Evolutionary conservation across 352 stramenopile genomes (phyloP), one percentile per base, ranked within the genome.

Genomic region (Pythium rishiriense): DNA sequence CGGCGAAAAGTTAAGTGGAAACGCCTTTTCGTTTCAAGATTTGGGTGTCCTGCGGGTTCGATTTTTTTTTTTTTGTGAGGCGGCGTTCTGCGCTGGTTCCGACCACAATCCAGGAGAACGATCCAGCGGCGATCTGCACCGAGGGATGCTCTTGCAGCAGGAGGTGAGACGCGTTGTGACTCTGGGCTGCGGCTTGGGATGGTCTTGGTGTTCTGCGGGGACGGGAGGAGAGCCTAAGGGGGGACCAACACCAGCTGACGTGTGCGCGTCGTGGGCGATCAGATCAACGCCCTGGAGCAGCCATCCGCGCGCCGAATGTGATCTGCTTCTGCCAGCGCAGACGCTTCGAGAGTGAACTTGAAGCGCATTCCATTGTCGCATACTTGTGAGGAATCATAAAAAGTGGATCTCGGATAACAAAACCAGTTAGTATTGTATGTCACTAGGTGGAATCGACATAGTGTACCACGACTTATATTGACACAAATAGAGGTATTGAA

Each of bases 11-110:
- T n/a, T 47, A 33, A 58, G 11, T 46, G 31, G 29, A 46, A 58
- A 46, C 50, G 29, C 31, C 33, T 58, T 45, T 58, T 45, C 50
- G 50, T 58, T 58, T 58, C 45, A 33, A 51, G 25, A 10, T 58
- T 47, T 46, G n/a, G n/a, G n/a, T n/a, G 29, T 19, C 2, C 37
- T 17, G 37, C 2, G 3, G 37, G 37, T 43, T 43, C 10, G 37
- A 43, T 43, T 43, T 43, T 43, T 43, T 43, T 43, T 7, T 42
- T 14, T 7, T 43, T 12, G 19, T 3, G 17, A 11, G 10, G 12
- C 6, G 37, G 19, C 37, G 29, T 58, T 58, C 33, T 6, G 10
- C 31, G 33, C 49, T 41, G 22, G 49, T 56, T 56, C 49, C 49
- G 11, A 10, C 25, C 10, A 47, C 7, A 43, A 56, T 53, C 47